A percentile compares a stretch with the other conserved stretches of the same genome.
These are phyloP conservation scores for Aspergillus asperescens DNA, from an alignment of 495 filamentous ascomycete species.

Conservation along the genomic window DNA sequence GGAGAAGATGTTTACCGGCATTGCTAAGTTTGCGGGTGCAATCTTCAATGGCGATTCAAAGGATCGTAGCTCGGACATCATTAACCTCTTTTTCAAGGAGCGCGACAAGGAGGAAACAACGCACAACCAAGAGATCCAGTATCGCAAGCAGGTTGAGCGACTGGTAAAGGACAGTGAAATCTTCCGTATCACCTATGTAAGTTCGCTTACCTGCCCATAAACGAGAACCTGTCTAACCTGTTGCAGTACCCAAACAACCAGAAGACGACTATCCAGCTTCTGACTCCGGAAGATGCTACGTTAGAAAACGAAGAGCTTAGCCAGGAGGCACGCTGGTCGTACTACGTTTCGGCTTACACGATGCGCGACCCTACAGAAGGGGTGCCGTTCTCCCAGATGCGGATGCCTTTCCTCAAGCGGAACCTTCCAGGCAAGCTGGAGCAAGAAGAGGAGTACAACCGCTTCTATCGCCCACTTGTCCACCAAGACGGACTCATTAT, in stretches of 20 bases:
- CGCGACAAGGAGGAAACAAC: slow-evolving; percentile 76
- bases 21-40: slow-evolving; percentile 66
- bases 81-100: slow-evolving; percentile 75
- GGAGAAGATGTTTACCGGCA: slow-evolving; percentile 71
- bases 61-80: slow-evolving; percentile 84
- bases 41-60: slow-evolving; percentile 78
- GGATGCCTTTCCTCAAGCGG: slow-evolving; percentile 64
- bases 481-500: slow-evolving; percentile 72
- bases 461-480: slow-evolving; percentile 49
- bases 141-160: slow-evolving; percentile 81
- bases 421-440: slow-evolving; percentile 59
- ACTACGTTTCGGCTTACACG: slow-evolving; percentile 88
- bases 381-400: slow-evolving; percentile 57
- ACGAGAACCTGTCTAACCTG: background rate
- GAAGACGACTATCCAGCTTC: slow-evolving; percentile 60
- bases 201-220: slow-evolving; percentile 21
- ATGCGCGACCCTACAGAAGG: slow-evolving; percentile 88
- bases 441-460: slow-evolving; percentile 45
- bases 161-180: slow-evolving; percentile 84
- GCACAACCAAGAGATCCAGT: slow-evolving; percentile 75
- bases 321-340: slow-evolving; percentile 68
- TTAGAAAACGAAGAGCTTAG: slow-evolving; percentile 59
- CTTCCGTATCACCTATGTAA: slow-evolving; percentile 79
- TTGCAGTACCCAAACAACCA: slow-evolving; percentile 51
- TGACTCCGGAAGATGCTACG: slow-evolving; percentile 76